Percentiles rank a stretch among this genome's conserved stretches.
These are phyloP conservation scores for Plantago ovata DNA, from an alignment of 257 asterid species.

Conservation along the genomic window DNA sequence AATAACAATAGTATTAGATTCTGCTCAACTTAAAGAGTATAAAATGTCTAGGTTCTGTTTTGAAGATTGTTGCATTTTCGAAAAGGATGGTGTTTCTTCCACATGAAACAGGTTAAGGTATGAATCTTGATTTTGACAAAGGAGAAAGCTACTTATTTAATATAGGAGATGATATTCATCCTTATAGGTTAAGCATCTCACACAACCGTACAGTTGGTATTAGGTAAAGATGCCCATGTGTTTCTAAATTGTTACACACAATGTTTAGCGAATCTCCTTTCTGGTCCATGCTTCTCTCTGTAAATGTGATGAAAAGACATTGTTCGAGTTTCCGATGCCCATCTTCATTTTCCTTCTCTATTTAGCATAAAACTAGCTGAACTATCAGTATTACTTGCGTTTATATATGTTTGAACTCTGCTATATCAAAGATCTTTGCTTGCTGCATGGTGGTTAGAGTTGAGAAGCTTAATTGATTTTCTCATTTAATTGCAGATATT, in stretches of 20 bases:
- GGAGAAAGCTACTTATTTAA: neutral
- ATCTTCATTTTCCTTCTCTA: neutral
- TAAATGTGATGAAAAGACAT: constrained; percentile 2
- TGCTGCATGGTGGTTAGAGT: neutral
- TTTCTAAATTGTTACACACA: neutral
- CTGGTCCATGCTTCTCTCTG: neutral
- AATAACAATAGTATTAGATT: neutral
- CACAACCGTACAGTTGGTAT: too few relatives aligned
- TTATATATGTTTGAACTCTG: constrained; percentile 16
- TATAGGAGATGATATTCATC: neutral
- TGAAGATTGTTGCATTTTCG: neutral
- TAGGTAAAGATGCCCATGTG: neutral
- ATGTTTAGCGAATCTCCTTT: neutral
- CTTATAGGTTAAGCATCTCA: neutral
- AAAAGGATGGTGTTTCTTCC: neutral
- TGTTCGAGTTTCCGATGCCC: neutral
- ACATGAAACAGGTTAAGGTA: constrained; percentile 2
- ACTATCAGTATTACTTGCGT: constrained; percentile 5
- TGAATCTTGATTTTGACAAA: neutral
- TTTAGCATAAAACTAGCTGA: constrained; percentile 3
- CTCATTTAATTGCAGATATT: constrained; percentile 56
- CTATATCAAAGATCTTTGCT: constrained; percentile 3
- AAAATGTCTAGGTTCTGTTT: neutral
- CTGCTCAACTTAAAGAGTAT: neutral
- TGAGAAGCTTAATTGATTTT: constrained; percentile 12